Conservation (phyloP, 805 yeast species). For the Saturnispora bothae region DNA sequence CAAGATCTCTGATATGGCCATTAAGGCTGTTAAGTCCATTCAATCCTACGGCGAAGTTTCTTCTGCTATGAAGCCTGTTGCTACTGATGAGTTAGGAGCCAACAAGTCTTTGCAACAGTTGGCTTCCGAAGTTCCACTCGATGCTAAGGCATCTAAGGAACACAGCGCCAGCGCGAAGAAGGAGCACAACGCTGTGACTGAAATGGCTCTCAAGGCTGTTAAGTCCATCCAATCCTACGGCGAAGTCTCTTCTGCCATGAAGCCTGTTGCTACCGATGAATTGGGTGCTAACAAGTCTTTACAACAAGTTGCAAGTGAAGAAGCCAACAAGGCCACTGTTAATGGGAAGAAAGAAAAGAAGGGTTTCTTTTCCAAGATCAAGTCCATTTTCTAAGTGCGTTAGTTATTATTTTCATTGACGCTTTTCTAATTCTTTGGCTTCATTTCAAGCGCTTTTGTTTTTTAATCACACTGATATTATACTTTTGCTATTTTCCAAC, state of each 20-base stretch:
- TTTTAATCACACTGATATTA: too few relatives aligned
- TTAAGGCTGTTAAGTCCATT: constrained; percentile 7
- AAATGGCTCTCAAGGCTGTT: constrained; percentile 5
- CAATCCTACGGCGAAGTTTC: constrained; percentile 8
- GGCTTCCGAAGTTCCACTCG: constrained; percentile 6
- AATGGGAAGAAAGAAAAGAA: constrained; percentile 7
- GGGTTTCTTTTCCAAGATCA: constrained; percentile 8
- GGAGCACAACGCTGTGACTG: constrained; percentile 1
- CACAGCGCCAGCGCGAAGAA: too few relatives aligned
- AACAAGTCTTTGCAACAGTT: constrained; percentile 7
- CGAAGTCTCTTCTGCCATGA: constrained; percentile 7
- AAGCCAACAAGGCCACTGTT: not conserved
- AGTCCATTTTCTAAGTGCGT: constrained; percentile 3
- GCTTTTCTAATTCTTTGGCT: not conserved
- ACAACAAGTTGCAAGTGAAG: constrained; percentile 6
- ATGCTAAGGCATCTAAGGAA: constrained; percentile 1
- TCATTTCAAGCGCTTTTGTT: not conserved
- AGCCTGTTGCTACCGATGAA: constrained; percentile 6
- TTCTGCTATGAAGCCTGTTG: constrained; percentile 5
- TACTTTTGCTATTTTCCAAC: not conserved
- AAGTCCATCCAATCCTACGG: constrained; percentile 8
- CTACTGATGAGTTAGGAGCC: constrained; percentile 7
- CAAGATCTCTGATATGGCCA: constrained; percentile 1
- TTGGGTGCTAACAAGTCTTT: constrained; percentile 7
- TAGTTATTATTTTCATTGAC: not conserved